Base-by-base conservation (phyloP, 306 rosid genomes). In the Cucurbita argyrosperma region DNA sequence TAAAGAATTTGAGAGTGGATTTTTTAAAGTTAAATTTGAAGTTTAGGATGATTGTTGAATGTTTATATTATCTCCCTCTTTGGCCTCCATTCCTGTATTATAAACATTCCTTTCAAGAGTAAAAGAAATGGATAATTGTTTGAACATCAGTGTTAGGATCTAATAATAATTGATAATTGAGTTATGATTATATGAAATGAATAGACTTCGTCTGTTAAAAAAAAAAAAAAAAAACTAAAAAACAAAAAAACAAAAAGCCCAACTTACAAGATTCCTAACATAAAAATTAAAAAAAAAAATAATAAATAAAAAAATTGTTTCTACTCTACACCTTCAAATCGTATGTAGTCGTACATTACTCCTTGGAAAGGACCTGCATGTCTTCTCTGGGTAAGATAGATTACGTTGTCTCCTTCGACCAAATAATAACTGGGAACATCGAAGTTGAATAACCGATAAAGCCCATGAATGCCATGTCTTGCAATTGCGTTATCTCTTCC, bases 381-480 rank as follows among this genome's bases (percentile, higher is more conserved):
- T 67, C 55, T 46, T 67, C 55, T 8, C 7, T 67, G 72, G 14
- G 72, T 67, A 0, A 67, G 55, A 67, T 67, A 67, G 18, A 67
- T 67, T 3, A 67, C 12, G 11, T 67, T 60, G 1, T 60, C 26
- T 46, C 6, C 72, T 1, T 46, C 72, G 1, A 21, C 4, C 72
- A 67, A 67, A 67, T 10, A 13, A 13, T 7, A 5, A 3, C 40
- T 45, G 1, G 72, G 54, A 45, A 67, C 72, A 6, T 67, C 0
- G 54, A 67, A 43, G 7, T 26, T 46, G 39, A 45, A 47, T 7
- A 67, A 21, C 72, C 39, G 13, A 49, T 67, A 23, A 6, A 67
- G 55, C 37, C 72, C 72, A 21, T 67, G 72, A 46, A 67, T 67
- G 1, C 72, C 72, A 67, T 67, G 72, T 13, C 72, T 46, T 14